Base-by-base conservation (phyloP, 257 asterid species). In the Agastache rugosa region DNA sequence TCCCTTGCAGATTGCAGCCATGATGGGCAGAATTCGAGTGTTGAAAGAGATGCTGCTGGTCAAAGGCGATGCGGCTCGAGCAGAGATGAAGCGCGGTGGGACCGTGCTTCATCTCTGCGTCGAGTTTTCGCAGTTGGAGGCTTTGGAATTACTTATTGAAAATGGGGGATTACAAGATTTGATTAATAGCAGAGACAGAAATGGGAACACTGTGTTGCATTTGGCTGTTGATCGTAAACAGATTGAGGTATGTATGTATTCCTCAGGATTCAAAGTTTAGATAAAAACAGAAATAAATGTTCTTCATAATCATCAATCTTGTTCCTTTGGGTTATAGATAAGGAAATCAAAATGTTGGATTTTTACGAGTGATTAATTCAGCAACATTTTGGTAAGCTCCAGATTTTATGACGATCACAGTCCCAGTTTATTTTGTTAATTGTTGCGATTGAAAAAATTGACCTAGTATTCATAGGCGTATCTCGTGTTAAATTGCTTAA, bases 101-200 rank as follows among this genome's bases (percentile, higher is more conserved):
- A 85, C 70, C 0, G 20, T 80, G 37, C 74, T 88, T 22, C 91
- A 86, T 63, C 75, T 86, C 31, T 88, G 90, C 14, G 87, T 88
- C 4, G 81, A 83, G 73, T 47, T 61, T 23, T 15, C 63, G 2
- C 85, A 81, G 62, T 39, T 83, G 10, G 85, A 79, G 67, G 84
- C 82, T 17, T 25, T 87, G 66, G 75, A 72, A 55, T 0, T 45
- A 4, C 14, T 84, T 39, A 1, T 77, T 67, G 76, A 71, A 2
- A 8, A 0, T 1, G 47, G 53, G 44, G 69, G 41, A 2, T 23
- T 70, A 23, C 5, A 16, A 8, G 82, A 72, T 0, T 19, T 84
- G 41, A 20, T 82, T 7, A 84, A 87, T 51, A n/a, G 63, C 0
- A 83, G 25, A 37, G 87, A 87, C 14, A 23, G 4, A 50, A 34